Percentiles rank a stretch among this genome's conserved stretches.
Conservation (phyloP, 495 filamentous ascomycete genomes). For the Podospora pseudoanserina region DNA sequence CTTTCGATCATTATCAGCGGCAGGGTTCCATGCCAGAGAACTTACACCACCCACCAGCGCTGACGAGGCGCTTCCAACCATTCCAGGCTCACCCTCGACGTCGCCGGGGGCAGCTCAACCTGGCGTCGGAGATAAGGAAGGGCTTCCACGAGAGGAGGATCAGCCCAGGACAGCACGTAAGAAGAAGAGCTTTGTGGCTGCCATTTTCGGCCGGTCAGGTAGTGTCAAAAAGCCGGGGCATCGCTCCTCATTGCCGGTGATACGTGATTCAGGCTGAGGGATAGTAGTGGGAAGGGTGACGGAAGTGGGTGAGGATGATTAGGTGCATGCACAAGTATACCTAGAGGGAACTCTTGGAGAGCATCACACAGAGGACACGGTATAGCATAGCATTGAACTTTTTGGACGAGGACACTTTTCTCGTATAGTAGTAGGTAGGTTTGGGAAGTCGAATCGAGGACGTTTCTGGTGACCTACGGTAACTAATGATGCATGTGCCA, state of each 20-base stretch:
- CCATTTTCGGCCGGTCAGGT: slow-evolving; percentile 41
- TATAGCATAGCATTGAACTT: slow-evolving; percentile 2
- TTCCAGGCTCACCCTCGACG: slow-evolving; percentile 13
- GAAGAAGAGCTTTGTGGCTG: slow-evolving; percentile 52
- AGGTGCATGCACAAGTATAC: neutral
- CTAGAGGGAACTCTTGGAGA: neutral
- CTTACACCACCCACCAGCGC: slow-evolving; percentile 31
- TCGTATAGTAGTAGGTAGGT: neutral
- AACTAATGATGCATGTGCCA: neutral
- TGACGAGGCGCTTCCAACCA: slow-evolving; percentile 20
- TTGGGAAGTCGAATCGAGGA: neutral
- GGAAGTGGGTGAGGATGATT: neutral
- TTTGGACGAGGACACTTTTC: neutral
- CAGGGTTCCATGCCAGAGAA: slow-evolving; percentile 14
- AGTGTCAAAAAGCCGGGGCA: slow-evolving; percentile 15
- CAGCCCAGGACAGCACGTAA: slow-evolving; percentile 38
- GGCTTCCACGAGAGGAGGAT: neutral
- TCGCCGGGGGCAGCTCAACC: neutral
- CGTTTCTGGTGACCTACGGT: no score
- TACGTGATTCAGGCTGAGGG: slow-evolving; percentile 11
- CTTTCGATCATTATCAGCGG: slow-evolving; percentile 16
- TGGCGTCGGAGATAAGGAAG: neutral
- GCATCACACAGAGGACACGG: slow-evolving; percentile 3
- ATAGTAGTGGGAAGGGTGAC: neutral
- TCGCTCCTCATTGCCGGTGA: slow-evolving; percentile 13